Base-by-base conservation (phyloP, 805 yeast species). In the Blastobotrys americana region DNA sequence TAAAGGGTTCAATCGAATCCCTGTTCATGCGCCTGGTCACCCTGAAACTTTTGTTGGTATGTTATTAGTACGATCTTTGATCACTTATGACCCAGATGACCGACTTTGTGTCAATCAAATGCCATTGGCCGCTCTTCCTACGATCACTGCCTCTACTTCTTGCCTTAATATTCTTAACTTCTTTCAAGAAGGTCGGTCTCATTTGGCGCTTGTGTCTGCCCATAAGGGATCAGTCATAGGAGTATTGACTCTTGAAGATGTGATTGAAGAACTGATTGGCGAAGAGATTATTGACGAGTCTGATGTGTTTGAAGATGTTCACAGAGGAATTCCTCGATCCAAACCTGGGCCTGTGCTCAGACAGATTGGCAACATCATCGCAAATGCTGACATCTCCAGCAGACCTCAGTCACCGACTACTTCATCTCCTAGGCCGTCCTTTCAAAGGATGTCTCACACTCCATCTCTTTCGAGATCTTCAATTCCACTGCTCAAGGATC, bases 201-300 rank as follows among this genome's bases (percentile, higher is more conserved):
- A 90, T 65, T 90, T 90, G 98, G 90, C 93, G 57, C 80, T 89
- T 28, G 96, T 90, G 6, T 80, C 90, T 51, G 81, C 79, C 46
- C 71, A 72, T 37, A 97, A 97, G 0, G 98, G 98, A 37, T 72
- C 64, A 34, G 93, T 96, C 1, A 61, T 83, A 25, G 98, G 98
- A 52, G 95, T 90, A 5, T 70, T 90, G 37, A 90, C 98, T 1
- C 70, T 90, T 49, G 98, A 90, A 65, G 98, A 90, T 60, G 97
- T 90, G 15, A 93, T 90, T 59, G 98, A 90, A 64, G 98, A 90
- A 66, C 73, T 90, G 52, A 90, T 90, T 63, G 98, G 98, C 41
- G 97, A 90, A 65, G 98, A 90, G 63, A 90, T 90, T 58, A 90
- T 90, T 35, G 98, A 90, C 60, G 98, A 90, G 66, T 79, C 88